These are phyloP conservation scores for Iberis pinnata DNA, from an alignment of 345 rosid genomes.

Conservation along the genomic window DNA sequence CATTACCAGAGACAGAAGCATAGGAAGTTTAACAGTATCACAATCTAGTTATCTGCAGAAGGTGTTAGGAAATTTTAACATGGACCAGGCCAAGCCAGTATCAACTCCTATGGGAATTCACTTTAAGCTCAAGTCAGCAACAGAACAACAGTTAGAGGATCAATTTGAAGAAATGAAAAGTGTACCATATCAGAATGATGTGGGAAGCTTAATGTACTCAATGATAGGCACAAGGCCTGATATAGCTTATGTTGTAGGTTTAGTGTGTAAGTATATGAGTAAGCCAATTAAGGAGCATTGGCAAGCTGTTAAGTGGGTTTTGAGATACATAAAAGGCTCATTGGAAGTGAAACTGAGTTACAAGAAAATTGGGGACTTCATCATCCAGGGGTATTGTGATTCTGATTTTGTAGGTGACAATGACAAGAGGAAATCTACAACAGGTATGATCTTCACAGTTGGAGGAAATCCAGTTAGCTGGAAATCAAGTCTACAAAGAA, in stretches of 20 bases:
- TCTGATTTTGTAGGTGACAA: too few species aligned
- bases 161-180: neutral
- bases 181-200: neutral
- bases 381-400: too few species aligned
- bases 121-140: neutral
- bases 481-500: too few species aligned
- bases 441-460: too few species aligned
- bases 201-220: neutral
- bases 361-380: too few species aligned
- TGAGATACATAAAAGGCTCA: too few species aligned
- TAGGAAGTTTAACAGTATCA: neutral
- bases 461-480: too few species aligned
- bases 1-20: neutral
- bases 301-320: too few species aligned
- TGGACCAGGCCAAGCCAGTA: neutral
- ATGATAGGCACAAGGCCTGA: neutral
- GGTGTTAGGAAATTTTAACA: neutral
- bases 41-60: neutral
- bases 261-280: neutral
- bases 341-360: too few species aligned
- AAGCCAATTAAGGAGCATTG: neutral
- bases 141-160: neutral
- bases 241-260: neutral
- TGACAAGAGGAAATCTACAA: too few species aligned
- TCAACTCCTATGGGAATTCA: neutral